phyloP scores from a whole-genome alignment of 768 basidiomycete species.

The Macrolepiota dolichaula region DNA sequence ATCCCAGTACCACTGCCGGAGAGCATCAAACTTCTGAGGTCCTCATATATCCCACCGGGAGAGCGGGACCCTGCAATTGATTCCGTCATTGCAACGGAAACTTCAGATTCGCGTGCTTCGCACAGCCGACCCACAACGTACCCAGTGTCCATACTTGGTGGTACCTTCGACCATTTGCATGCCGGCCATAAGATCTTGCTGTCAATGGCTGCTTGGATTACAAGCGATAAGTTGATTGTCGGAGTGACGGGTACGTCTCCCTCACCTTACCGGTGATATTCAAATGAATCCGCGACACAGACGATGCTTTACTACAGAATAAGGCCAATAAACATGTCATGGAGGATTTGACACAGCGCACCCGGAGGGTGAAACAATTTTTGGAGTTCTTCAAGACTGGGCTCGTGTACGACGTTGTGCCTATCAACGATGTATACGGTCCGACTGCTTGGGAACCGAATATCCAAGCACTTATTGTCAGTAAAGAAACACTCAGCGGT shows the following conservation, averaged over 20 bases:
- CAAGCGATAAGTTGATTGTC: conserved; percentile 77
- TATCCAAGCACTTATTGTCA: conserved; percentile 91
- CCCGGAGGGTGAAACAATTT: conserved; percentile 59
- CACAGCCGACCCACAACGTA: conserved; percentile 26
- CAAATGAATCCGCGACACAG: conserved; percentile 30
- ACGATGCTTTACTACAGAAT: conserved; percentile 63
- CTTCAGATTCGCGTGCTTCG: conserved; percentile 1
- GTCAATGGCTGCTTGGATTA: conserved; percentile 86
- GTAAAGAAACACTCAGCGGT: conserved; percentile 81
- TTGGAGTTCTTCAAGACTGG: conserved; percentile 65
- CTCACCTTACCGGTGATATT: conserved; percentile 2
- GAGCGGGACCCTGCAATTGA: conserved; percentile 18
- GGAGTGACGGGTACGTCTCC: conserved; percentile 72
- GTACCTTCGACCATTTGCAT: conserved; percentile 98
- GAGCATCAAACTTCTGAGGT: conserved; percentile 34
- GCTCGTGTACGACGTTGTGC: conserved; percentile 63
- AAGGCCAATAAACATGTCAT: conserved; percentile 71
- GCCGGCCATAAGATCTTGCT: conserved; percentile 96
- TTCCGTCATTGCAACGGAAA: not conserved
- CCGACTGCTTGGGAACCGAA: conserved; percentile 86
- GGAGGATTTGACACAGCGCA: conserved; percentile 58
- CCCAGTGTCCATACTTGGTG: conserved; percentile 85
- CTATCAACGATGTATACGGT: conserved; percentile 84
- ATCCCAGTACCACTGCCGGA: conserved; percentile 40
- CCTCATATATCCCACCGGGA: conserved; percentile 31